These are phyloP conservation scores for Besnoitia besnoiti DNA, from an alignment of 169 alveolate species.

Conservation along the genomic window DNA sequence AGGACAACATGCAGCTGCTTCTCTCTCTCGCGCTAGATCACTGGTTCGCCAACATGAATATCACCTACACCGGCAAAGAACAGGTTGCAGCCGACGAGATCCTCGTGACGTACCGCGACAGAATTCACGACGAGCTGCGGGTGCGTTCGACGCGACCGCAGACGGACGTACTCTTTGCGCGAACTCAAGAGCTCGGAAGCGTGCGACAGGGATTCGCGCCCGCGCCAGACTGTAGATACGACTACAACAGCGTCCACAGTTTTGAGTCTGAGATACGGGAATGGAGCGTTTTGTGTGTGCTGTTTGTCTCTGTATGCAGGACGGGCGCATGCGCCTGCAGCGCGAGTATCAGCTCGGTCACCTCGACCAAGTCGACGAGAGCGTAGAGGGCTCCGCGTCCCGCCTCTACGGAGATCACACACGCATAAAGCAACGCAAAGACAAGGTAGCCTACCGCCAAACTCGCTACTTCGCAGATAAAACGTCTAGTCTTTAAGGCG, in stretches of 20 bases:
- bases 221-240: too few relatives aligned
- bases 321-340: slow-evolving; percentile 46
- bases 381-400: background rate
- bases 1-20: slow-evolving; percentile 72
- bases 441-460: too few relatives aligned
- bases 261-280: too few relatives aligned
- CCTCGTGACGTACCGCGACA: slow-evolving; percentile 47
- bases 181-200: too few relatives aligned
- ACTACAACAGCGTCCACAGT: too few relatives aligned
- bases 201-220: too few relatives aligned
- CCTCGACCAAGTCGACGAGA: slow-evolving; percentile 9
- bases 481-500: too few relatives aligned
- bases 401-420: background rate
- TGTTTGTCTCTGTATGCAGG: background rate
- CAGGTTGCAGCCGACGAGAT: slow-evolving; percentile 52
- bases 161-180: too few relatives aligned
- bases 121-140: slow-evolving; percentile 57
- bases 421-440: background rate
- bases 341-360: slow-evolving; percentile 41
- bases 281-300: background rate
- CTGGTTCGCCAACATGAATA: slow-evolving; percentile 74
- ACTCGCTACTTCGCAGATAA: too few relatives aligned
- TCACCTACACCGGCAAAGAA: slow-evolving; percentile 53
- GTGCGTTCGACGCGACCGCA: too few relatives aligned
- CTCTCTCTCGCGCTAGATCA: slow-evolving; percentile 75